These are phyloP conservation scores for Edaphochlamys debaryana DNA, from an alignment of 139 green algal genomes.

Conservation along the genomic window DNA sequence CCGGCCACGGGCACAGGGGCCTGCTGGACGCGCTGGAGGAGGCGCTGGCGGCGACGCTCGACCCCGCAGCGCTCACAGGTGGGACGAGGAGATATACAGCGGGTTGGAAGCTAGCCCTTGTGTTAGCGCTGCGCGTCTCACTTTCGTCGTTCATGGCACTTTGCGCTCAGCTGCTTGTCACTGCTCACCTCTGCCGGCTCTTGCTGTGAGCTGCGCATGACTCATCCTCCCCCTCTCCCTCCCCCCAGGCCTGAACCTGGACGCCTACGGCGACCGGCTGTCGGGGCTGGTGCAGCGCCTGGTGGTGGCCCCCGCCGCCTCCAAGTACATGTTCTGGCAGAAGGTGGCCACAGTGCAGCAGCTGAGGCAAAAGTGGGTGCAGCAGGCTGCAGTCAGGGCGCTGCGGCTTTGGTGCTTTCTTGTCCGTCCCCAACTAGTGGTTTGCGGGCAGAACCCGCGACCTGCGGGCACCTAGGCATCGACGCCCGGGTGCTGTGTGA, in stretches of 20 bases:
- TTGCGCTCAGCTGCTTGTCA: too few species aligned
- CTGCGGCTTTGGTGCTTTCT: neutral
- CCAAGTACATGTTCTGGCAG: slow-evolving; percentile 58
- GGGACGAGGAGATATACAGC: neutral
- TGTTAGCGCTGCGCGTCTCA: neutral
- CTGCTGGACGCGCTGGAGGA: slow-evolving; percentile 39
- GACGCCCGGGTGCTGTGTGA: too few species aligned
- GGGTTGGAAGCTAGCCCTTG: neutral
- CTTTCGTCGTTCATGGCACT: neutral
- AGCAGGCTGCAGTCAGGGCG: too few species aligned
- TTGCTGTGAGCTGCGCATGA: too few species aligned
- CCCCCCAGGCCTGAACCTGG: slow-evolving; percentile 40
- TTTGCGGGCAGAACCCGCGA: too few species aligned
- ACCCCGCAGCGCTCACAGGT: slow-evolving; percentile 49
- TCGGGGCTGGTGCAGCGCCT: slow-evolving; percentile 46
- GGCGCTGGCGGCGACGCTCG: slow-evolving; percentile 33
- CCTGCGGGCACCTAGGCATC: too few species aligned
- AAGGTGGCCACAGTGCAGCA: slow-evolving; percentile 52
- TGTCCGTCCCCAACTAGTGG: too few species aligned
- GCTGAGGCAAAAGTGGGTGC: slow-evolving; percentile 35
- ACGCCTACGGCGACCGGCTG: slow-evolving; percentile 23
- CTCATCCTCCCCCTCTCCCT: too few species aligned
- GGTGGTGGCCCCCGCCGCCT: slow-evolving; percentile 54
- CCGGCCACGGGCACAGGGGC: neutral
- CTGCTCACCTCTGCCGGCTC: too few species aligned